Evolutionary conservation across 140 eudicot species (phyloP), one percentile per base, ranked within the genome.

Genomic region (Bidens hawaiensis): DNA sequence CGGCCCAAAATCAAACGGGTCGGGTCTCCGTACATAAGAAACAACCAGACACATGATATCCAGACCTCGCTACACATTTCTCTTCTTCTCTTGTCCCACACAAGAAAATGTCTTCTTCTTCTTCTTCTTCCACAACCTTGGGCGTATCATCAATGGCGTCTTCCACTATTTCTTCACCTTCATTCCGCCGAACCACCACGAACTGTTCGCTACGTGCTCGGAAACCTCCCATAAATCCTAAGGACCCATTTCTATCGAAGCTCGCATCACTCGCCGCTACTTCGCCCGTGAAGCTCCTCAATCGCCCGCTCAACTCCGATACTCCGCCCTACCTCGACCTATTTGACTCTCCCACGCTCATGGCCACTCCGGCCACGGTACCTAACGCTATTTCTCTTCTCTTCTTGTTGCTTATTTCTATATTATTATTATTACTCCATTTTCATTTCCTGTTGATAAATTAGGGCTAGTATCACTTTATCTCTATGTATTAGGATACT

Each of bases 351-450:
- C 93, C 93, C 4, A 48, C 48, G 26, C 91, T 78, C 75, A 89
- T 85, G 97, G 95, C 95, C 59, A 70, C 88, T 18, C 87, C 93
- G 36, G 94, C 97, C 11, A 67, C 79, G 25, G 95, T 85, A 75
- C 18, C 13, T 54, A 22, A 33, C 18, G n/a, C n/a, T n/a, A n/a
- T n/a, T n/a, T n/a, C n/a, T n/a, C n/a, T n/a, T n/a, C n/a, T n/a
- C n/a, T n/a, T n/a, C n/a, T n/a, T n/a, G n/a, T n/a, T n/a, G n/a
- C n/a, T n/a, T n/a, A n/a, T n/a, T n/a, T n/a, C n/a, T n/a, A n/a
- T n/a, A n/a, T 30, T 25, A 50, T 49, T 15, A 45, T 47, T 34
- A 48, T 43, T 19, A n/a, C n/a, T n/a, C n/a, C n/a, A n/a, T n/a
- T n/a, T n/a, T n/a, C n/a, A 19, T 18, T 25, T 2, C 19, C 18